Conservation (phyloP, 164 flowering plant genomes). For the Stephania japonica region DNA sequence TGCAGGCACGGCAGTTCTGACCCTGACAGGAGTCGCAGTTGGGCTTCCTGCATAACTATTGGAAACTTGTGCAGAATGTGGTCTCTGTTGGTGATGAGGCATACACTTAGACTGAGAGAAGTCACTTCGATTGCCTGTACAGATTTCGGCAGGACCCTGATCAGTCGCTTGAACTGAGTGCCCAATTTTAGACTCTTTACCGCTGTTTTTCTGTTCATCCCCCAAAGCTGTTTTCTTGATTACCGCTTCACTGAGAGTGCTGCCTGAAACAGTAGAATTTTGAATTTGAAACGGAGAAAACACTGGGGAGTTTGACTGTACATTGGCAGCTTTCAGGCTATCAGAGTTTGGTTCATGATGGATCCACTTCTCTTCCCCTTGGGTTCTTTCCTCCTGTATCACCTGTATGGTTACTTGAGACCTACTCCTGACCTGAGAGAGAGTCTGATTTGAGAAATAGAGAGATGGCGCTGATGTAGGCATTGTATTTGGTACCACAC, state of each 20-base stretch:
- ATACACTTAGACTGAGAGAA: slow-evolving; percentile 12
- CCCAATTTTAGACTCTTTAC: slow-evolving; percentile 15
- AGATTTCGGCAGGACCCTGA: slow-evolving; percentile 9
- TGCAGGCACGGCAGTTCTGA: slow-evolving; percentile 22
- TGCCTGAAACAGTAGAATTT: slow-evolving; percentile 13
- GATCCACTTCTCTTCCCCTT: slow-evolving; percentile 14
- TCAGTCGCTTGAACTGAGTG: slow-evolving; percentile 8
- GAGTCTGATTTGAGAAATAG: slow-evolving; percentile 21
- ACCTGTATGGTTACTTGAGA: slow-evolving; percentile 46
- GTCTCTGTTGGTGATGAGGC: slow-evolving; percentile 15
- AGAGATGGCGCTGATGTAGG: slow-evolving; percentile 28
- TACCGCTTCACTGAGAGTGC: slow-evolving; percentile 12
- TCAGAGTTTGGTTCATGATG: slow-evolving; percentile 11
- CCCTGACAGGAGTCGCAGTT: slow-evolving; percentile 24
- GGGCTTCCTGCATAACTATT: slow-evolving; percentile 16
- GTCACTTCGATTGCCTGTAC: slow-evolving; percentile 13
- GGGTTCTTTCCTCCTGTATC: slow-evolving; percentile 39
- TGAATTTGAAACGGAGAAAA: slow-evolving; percentile 17
- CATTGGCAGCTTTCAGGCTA: slow-evolving; percentile 11
- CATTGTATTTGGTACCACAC: slow-evolving; percentile 19
- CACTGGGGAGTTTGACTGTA: slow-evolving; percentile 6
- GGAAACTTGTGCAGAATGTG: slow-evolving; percentile 5
- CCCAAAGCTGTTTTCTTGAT: slow-evolving; percentile 15
- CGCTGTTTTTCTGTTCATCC: slow-evolving; percentile 20
- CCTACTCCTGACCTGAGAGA: slow-evolving; percentile 19